Evolutionary conservation across 768 basidiomycete genomes (phyloP).

Genomic region (Amanita exitialis): DNA sequence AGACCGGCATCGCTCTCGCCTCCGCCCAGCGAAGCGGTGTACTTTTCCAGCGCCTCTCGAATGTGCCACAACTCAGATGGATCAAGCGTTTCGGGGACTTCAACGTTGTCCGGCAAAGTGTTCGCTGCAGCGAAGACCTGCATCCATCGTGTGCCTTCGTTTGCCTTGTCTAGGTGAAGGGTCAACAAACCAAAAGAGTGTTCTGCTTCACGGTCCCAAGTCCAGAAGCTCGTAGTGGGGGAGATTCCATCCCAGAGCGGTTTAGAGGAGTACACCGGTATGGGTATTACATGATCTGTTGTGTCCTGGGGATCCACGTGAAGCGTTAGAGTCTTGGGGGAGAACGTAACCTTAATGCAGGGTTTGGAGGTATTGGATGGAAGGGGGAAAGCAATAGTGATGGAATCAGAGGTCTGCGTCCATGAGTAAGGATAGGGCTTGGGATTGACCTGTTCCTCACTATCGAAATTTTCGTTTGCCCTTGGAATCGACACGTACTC

Average conservation of each 20-base stretch:
- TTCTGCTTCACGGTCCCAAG: constrained; percentile 76
- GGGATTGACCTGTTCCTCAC: constrained; percentile 19
- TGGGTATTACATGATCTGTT: constrained; percentile 17
- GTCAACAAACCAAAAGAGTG: constrained; percentile 62
- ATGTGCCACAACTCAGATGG: constrained; percentile 74
- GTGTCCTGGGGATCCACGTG: constrained; percentile 37
- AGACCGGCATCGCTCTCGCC: constrained; percentile 55
- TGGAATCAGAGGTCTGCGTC: constrained; percentile 78
- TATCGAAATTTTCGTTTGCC: constrained; percentile 44
- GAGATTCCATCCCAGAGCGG: constrained; percentile 75
- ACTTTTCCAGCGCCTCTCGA: constrained; percentile 78
- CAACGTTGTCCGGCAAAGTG: constrained; percentile 33
- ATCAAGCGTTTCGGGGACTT: constrained; percentile 84
- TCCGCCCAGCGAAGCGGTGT: constrained; percentile 60
- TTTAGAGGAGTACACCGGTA: constrained; percentile 53
- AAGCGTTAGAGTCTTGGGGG: constrained; percentile 53
- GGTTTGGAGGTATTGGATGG: constrained; percentile 56
- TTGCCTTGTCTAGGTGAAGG: constrained; percentile 78
- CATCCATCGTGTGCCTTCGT: constrained; percentile 79
- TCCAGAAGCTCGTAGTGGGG: constrained; percentile 81
- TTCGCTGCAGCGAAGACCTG: constrained; percentile 64
- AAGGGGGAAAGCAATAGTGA: constrained; percentile 81
- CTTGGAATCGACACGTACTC: constrained; percentile 67
- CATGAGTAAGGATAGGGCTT: constrained; percentile 84
- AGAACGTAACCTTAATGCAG: constrained; percentile 59